Conservation (phyloP, 176 grass and related monocot genomes). For the Triticum monococcum region DNA sequence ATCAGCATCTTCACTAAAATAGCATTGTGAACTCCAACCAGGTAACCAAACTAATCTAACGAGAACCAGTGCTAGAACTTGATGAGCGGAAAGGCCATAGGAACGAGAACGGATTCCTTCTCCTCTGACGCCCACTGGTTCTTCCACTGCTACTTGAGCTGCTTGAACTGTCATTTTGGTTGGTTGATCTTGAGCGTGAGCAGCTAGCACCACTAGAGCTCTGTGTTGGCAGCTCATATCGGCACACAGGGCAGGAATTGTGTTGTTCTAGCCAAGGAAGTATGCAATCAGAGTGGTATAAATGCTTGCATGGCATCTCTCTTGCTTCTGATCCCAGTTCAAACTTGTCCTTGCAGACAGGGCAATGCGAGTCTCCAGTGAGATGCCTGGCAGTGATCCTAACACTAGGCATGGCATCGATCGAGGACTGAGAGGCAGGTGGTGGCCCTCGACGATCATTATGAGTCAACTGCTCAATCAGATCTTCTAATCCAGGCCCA, state of each 20-base stretch:
- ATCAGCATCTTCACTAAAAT: constrained; percentile 36
- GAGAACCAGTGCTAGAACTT: constrained; percentile 65
- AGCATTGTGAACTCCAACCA: constrained; percentile 29
- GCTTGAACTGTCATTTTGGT: constrained; percentile 50
- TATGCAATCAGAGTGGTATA: constrained; percentile 88
- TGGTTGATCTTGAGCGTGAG: constrained; percentile 53
- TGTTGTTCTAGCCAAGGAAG: constrained; percentile 95
- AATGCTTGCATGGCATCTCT: constrained; percentile 91
- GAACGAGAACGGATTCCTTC: constrained; percentile 69
- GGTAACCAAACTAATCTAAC: constrained; percentile 44
- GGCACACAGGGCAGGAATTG: constrained; percentile 92
- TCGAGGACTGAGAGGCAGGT: constrained; percentile 72
- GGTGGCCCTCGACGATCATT: constrained; percentile 68
- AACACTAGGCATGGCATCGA: constrained; percentile 71
- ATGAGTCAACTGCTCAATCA: constrained; percentile 82
- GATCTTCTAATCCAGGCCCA: constrained; percentile 77
- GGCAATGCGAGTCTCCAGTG: constrained; percentile 76
- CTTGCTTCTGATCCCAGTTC: constrained; percentile 66
- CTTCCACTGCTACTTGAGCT: constrained; percentile 55
- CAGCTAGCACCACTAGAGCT: constrained; percentile 45
- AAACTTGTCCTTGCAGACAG: constrained; percentile 87
- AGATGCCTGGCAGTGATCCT: constrained; percentile 84
- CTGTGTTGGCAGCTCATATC: constrained; percentile 69
- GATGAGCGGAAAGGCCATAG: constrained; percentile 86
- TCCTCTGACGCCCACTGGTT: constrained; percentile 51